Evolutionary conservation across 2,329 filamentous ascomycete genomes (phyloP).

Genomic region (Aspergillus fumigatus): DNA sequence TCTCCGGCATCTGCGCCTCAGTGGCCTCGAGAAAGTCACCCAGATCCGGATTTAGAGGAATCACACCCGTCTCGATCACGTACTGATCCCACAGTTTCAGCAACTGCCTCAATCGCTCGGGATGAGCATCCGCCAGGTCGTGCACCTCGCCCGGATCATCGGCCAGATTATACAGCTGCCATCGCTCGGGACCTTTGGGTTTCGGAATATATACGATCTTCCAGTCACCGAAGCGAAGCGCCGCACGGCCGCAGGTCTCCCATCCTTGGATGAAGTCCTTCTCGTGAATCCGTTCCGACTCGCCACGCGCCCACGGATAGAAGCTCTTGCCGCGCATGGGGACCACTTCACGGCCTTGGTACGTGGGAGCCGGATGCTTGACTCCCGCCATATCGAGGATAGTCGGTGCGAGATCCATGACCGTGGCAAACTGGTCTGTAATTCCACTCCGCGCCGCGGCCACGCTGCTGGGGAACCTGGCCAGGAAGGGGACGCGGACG

Average conservation of each 20-base stretch:
- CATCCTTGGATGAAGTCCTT: conserved; percentile 52
- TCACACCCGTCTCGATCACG: conserved; percentile 55
- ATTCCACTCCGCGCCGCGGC: conserved; percentile 32
- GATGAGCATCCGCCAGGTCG: conserved; percentile 40
- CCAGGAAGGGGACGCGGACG: conserved; percentile 51
- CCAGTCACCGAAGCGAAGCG: conserved; percentile 53
- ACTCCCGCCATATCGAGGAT: conserved; percentile 40
- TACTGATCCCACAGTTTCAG: conserved; percentile 55
- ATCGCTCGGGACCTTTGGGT: conserved; percentile 52
- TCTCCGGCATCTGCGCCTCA: conserved; percentile 62
- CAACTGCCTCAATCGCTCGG: conserved; percentile 45
- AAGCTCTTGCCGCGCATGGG: conserved; percentile 49
- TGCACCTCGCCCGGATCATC: conserved; percentile 50
- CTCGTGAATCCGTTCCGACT: conserved; percentile 42
- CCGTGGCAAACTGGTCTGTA: conserved; percentile 50
- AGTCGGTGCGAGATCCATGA: conserved; percentile 50
- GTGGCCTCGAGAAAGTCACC: conserved; percentile 57
- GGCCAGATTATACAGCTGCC: conserved; percentile 54
- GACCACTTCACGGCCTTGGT: conserved; percentile 48
- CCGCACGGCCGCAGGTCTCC: conserved; percentile 53
- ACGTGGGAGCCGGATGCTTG: conserved; percentile 51
- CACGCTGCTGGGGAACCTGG: conserved; percentile 36
- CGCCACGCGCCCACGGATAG: conserved; percentile 37
- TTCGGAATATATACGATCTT: conserved; percentile 57
- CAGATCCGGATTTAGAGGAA: conserved; percentile 56